phyloP scores from a whole-genome alignment of 805 yeast genomes.

The Ogataea ganodermae region DNA sequence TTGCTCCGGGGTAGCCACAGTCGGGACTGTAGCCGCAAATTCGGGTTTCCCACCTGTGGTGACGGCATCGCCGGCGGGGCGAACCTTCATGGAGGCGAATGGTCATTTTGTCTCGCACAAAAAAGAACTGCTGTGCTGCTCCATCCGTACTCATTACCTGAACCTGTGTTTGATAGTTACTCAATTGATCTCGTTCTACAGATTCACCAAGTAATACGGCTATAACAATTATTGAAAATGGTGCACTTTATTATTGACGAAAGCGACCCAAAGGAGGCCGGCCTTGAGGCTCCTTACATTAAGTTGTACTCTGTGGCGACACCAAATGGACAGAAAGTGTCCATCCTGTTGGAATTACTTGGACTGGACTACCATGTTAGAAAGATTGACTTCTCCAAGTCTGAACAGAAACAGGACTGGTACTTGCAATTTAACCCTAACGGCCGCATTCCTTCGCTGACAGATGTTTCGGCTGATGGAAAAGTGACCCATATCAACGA shows the following conservation, averaged over 20 bases:
- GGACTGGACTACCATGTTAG: conserved; percentile 44
- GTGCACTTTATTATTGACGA: conserved; percentile 35
- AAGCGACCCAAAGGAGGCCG: conserved; percentile 37
- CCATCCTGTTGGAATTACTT: conserved; percentile 43
- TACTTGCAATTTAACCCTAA: conserved; percentile 59
- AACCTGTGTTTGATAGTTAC: no score
- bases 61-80: conserved; percentile 1
- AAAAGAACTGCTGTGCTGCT: no score
- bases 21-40: conserved; percentile 3
- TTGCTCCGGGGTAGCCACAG: conserved; percentile 6
- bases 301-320: conserved; percentile 46
- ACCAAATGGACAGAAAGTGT: conserved; percentile 48
- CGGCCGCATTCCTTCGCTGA: conserved; percentile 62
- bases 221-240: conserved; percentile 22
- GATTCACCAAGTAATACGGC: not conserved
- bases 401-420: conserved; percentile 58
- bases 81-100: not conserved
- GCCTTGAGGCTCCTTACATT: conserved; percentile 42
- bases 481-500: conserved; percentile 50
- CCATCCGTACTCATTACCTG: no score
- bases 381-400: conserved; percentile 42
- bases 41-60: not conserved
- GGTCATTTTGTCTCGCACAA: not conserved
- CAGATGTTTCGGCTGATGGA: conserved; percentile 43
- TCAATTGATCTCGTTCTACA: not conserved